These are phyloP conservation scores for Uronychia binucleata DNA, from an alignment of 73 alveolate genomes.

Conservation along the genomic window DNA sequence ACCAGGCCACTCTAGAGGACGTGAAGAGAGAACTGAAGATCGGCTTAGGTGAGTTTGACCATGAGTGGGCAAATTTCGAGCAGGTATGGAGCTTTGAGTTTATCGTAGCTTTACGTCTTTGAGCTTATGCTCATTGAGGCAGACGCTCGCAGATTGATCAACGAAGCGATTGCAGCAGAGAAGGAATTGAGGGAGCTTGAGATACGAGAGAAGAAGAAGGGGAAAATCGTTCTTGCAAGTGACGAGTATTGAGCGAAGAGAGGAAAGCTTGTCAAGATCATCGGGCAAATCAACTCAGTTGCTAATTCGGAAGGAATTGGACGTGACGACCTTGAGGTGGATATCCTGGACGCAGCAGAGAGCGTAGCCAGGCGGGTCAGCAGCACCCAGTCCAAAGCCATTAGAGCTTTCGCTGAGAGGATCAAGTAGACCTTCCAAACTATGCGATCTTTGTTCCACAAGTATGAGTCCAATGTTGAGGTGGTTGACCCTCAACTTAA, in stretches of 20 bases:
- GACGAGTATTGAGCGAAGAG: slow-evolving; percentile 33
- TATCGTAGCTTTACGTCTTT: slow-evolving; percentile 81
- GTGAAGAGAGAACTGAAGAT: slow-evolving; percentile 36
- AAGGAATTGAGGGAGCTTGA: slow-evolving; percentile 54
- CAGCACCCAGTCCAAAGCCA: slow-evolving; percentile 57
- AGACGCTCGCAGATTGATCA: slow-evolving; percentile 60
- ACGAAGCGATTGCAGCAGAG: slow-evolving; percentile 71
- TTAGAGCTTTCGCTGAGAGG: slow-evolving; percentile 53
- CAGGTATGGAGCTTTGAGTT: slow-evolving; percentile 74
- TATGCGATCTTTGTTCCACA: slow-evolving; percentile 41
- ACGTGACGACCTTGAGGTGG: slow-evolving; percentile 31
- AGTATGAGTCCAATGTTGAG: slow-evolving; percentile 61
- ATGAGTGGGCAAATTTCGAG: slow-evolving; percentile 73
- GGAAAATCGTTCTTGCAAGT: slow-evolving; percentile 75
- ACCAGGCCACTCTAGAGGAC: slow-evolving; percentile 45
- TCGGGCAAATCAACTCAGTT: slow-evolving; percentile 80
- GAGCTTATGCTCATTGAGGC: slow-evolving; percentile 78
- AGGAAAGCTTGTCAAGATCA: slow-evolving; percentile 72
- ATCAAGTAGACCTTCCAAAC: slow-evolving; percentile 50
- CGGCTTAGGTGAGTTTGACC: slow-evolving; percentile 52
- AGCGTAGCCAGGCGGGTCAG: slow-evolving; percentile 39
- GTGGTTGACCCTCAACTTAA: slow-evolving; percentile 68
- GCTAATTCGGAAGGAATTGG: slow-evolving; percentile 44
- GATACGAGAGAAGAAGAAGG: slow-evolving; percentile 68
- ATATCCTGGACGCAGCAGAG: slow-evolving; percentile 19